Conservation (phyloP, 1,284 basidiomycete species). For the Flammula alnicola region DNA sequence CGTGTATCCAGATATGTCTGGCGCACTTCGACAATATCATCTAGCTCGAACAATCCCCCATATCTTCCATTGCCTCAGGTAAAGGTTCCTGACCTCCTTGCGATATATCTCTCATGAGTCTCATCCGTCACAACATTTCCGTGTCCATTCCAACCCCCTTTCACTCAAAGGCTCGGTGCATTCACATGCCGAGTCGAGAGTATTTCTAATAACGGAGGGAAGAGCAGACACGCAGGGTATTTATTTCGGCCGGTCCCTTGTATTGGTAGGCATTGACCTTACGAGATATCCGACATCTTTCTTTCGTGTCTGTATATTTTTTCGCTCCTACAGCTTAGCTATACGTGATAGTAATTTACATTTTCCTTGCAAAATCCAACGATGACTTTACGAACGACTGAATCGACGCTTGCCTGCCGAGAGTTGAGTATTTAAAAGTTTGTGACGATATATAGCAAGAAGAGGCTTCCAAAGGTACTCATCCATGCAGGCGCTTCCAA, state of each 20-base stretch:
- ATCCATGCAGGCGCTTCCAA: neutral
- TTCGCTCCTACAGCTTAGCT: neutral
- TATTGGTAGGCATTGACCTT: slow-evolving; percentile 46
- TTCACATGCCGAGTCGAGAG: slow-evolving; percentile 43
- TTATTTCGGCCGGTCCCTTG: slow-evolving; percentile 54
- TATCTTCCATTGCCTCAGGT: no score
- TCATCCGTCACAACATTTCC: neutral
- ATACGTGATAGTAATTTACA: no score
- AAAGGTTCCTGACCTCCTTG: no score
- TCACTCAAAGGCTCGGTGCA: slow-evolving; percentile 42
- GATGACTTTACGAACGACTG: no score
- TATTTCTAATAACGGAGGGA: slow-evolving; percentile 50
- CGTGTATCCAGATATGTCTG: no score
- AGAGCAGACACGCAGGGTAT: slow-evolving; percentile 43
- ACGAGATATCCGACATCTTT: slow-evolving; percentile 56
- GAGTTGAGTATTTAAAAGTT: no score
- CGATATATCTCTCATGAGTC: no score
- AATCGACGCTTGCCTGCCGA: no score
- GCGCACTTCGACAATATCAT: neutral
- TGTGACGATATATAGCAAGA: neutral
- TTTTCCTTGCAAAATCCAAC: no score
- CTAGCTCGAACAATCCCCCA: no score
- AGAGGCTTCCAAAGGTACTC: no score
- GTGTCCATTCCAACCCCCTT: slow-evolving; percentile 22
- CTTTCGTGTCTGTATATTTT: neutral